A percentile compares a stretch with the other conserved stretches of the same genome.
Evolutionary conservation across 768 basidiomycete genomes (phyloP).

Genomic region (Auriscalpium vulgare): DNA sequence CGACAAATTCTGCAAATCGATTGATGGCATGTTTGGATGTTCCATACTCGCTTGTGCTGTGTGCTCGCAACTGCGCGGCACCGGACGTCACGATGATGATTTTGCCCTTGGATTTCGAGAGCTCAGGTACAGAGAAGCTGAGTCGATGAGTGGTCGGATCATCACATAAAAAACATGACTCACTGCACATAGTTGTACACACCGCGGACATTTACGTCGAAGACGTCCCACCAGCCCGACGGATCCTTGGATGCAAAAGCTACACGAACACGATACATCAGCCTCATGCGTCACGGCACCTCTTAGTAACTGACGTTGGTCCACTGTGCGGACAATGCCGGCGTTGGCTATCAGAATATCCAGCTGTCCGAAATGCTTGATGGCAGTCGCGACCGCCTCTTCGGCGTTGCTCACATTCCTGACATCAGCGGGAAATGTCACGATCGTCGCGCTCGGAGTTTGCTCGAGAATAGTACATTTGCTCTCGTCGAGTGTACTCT

Average conservation of each 20-base stretch:
- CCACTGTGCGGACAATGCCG: conserved; percentile 2
- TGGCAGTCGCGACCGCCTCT: conserved; percentile 17
- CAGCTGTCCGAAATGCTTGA: conserved; percentile 19
- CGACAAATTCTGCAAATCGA: conserved; percentile 2
- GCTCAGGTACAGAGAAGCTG: not conserved
- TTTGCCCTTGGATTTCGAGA: conserved; percentile 1
- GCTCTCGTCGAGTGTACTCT: conserved; percentile 14
- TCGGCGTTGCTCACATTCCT: conserved; percentile 15
- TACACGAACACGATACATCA: not conserved
- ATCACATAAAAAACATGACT: not conserved
- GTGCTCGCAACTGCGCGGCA: conserved; percentile 1
- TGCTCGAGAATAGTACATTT: conserved; percentile 13
- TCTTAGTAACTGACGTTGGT: not conserved
- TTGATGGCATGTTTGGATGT: conserved; percentile 1
- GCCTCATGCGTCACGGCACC: too few relatives aligned
- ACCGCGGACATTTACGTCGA: conserved; percentile 4
- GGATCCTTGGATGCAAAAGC: not conserved
- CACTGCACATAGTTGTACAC: conserved; percentile 9
- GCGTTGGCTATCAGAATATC: conserved; percentile 25
- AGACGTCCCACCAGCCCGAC: conserved; percentile 1
- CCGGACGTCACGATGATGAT: conserved; percentile 1
- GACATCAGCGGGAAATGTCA: conserved; percentile 20
- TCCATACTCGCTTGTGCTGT: not conserved
- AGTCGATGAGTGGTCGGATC: not conserved
- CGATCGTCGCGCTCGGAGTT: conserved; percentile 8